These are phyloP conservation scores for Calocybe indica DNA, from an alignment of 768 basidiomycete species.

Conservation along the genomic window DNA sequence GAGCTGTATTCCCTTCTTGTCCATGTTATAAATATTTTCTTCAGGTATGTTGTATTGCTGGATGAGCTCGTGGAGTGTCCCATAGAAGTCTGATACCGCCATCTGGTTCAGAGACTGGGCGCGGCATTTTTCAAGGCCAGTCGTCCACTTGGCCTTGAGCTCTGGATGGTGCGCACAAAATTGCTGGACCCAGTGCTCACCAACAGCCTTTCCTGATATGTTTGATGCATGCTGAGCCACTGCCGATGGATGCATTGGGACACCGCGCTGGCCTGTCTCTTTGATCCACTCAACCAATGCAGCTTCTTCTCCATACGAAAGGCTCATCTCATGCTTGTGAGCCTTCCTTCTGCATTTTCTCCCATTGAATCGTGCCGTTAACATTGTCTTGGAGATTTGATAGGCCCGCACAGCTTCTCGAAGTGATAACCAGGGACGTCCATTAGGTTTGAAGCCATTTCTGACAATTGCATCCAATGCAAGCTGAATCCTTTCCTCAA, in stretches of 20 bases:
- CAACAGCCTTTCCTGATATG: conserved; percentile 8
- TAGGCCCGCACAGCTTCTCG: no score
- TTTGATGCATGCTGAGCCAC: conserved; percentile 11
- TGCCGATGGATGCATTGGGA: conserved; percentile 11
- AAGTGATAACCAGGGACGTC: no score
- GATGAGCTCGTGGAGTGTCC: conserved; percentile 8
- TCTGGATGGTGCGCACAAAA: conserved; percentile 16
- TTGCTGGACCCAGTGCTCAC: conserved; percentile 9
- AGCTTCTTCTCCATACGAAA: conserved; percentile 14
- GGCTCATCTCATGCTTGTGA: conserved; percentile 12
- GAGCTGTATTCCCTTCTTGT: no score
- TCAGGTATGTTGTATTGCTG: no score
- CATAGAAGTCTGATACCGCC: conserved; percentile 10
- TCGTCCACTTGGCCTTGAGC: conserved; percentile 14
- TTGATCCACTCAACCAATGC: conserved; percentile 19
- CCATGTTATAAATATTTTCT: no score
- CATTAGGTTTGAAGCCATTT: no score
- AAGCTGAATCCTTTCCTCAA: no score
- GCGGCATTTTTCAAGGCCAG: conserved; percentile 15
- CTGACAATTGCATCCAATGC: no score
- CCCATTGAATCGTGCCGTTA: no score
- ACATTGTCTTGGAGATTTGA: no score
- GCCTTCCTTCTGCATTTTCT: no score
- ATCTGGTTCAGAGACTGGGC: conserved; percentile 16
- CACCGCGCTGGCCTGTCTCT: conserved; percentile 9